Evolutionary conservation across 2,329 filamentous ascomycete species (phyloP).

Genomic region (Talaromyces rugulosus): DNA sequence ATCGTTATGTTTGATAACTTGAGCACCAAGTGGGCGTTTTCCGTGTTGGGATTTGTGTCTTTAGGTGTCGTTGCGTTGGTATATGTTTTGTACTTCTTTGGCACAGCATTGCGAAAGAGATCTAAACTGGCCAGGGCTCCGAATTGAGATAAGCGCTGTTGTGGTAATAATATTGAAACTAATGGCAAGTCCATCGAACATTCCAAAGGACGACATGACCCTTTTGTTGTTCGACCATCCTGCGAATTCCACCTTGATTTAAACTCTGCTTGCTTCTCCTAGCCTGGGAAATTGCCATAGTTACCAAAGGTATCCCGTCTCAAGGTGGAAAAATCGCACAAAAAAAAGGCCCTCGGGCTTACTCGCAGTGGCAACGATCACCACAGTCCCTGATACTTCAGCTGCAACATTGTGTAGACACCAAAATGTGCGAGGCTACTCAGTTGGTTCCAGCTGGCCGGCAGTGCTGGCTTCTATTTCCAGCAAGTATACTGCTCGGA

Average conservation of each 20-base stretch:
- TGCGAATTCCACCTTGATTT: background rate
- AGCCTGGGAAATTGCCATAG: no score
- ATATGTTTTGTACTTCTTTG: constrained; percentile 41
- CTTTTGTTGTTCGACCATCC: no score
- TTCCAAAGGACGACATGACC: no score
- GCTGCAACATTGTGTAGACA: background rate
- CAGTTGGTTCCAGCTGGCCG: background rate
- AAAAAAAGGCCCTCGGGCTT: no score
- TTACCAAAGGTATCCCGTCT: no score
- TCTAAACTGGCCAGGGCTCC: constrained; percentile 31
- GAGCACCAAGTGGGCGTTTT: constrained; percentile 39
- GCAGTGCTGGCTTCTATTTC: background rate
- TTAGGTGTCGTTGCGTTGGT: constrained; percentile 38
- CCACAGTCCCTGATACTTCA: no score
- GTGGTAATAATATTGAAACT: background rate
- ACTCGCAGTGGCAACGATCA: no score
- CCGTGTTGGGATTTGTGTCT: constrained; percentile 38
- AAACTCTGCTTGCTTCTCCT: background rate
- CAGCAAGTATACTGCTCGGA: background rate
- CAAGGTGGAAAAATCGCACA: no score
- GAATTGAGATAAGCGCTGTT: constrained; percentile 41
- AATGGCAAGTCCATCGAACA: no score
- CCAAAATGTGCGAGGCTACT: background rate
- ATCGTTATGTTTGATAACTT: constrained; percentile 37
- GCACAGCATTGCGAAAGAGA: constrained; percentile 27